Conservation (phyloP, 78 protist species). For the Creolimax fragrantissima region DNA sequence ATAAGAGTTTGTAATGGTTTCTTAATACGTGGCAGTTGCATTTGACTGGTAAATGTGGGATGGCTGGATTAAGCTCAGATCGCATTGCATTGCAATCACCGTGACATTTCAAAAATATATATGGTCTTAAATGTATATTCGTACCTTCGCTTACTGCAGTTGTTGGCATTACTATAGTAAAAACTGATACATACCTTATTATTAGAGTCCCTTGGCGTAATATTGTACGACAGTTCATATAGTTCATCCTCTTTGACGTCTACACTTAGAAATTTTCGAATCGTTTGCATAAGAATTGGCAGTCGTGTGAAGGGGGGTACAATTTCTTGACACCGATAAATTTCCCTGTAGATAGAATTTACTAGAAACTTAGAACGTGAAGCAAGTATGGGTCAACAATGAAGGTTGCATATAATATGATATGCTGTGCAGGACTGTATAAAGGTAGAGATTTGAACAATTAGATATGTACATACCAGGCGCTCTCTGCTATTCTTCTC, state of each 20-base stretch:
- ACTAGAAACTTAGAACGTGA: too few species aligned
- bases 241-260: constrained; percentile 6
- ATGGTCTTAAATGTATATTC: background rate
- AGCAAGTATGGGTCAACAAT: too few species aligned
- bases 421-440: too few species aligned
- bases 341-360: background rate
- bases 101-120: background rate
- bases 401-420: too few species aligned
- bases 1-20: background rate
- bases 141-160: background rate
- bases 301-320: background rate
- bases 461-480: constrained; percentile 16
- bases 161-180: background rate
- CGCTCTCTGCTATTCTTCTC: background rate
- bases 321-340: background rate
- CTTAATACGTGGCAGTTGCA: too few species aligned
- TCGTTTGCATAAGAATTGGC: background rate
- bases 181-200: background rate
- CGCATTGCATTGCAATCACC: too few species aligned
- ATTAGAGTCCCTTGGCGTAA: background rate
- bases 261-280: background rate
- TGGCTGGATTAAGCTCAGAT: too few species aligned
- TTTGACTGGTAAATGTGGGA: too few species aligned
- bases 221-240: background rate
- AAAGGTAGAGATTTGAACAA: too few species aligned